phyloP scores from a whole-genome alignment of 179 eudicot genomes.

The Camellia oleifera region DNA sequence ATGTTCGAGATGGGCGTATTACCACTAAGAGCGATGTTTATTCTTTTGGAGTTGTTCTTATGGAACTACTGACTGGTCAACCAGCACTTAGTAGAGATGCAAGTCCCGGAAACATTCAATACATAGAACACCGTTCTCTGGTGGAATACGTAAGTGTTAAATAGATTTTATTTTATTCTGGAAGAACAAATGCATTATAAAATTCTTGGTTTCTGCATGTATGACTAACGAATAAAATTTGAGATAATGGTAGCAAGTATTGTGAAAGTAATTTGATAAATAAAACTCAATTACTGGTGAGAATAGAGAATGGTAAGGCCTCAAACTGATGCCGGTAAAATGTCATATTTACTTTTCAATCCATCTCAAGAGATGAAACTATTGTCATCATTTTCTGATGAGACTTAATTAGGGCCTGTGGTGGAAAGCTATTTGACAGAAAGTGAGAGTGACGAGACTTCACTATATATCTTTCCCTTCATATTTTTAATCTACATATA shows the following conservation, averaged over 20 bases:
- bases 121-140: neutral
- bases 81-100: slow-evolving; percentile 12
- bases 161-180: neutral
- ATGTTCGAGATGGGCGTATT: slow-evolving; percentile 18
- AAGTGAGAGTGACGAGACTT: too few species aligned
- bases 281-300: too few species aligned
- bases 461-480: too few species aligned
- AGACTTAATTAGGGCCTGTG: too few species aligned
- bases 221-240: too few species aligned
- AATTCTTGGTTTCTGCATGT: neutral
- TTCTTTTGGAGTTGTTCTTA: slow-evolving; percentile 25
- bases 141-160: slow-evolving; percentile 10
- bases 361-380: too few species aligned
- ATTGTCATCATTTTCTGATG: too few species aligned
- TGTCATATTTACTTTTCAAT: too few species aligned
- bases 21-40: slow-evolving; percentile 23
- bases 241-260: neutral
- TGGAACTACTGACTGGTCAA: slow-evolving; percentile 19
- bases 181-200: neutral
- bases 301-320: too few species aligned
- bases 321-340: too few species aligned
- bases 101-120: neutral
- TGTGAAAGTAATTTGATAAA: neutral
- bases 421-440: too few species aligned
- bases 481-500: too few species aligned